Conservation (phyloP, 1,284 basidiomycete genomes). For the Naganishia sp. region DNA sequence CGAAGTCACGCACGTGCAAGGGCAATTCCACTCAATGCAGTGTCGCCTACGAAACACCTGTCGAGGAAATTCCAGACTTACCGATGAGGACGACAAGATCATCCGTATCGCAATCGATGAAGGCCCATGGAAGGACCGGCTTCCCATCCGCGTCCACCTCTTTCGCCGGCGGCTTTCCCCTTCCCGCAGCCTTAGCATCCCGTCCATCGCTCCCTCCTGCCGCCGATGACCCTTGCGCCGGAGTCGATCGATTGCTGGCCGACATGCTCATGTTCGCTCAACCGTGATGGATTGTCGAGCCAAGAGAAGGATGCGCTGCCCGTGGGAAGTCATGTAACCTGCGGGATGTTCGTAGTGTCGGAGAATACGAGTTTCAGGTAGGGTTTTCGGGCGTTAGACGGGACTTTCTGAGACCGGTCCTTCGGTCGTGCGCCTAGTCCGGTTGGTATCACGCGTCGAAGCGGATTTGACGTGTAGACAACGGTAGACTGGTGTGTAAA, state of each 20-base stretch:
- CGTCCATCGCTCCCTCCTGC: background rate
- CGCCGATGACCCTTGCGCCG: background rate
- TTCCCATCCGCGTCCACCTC: conserved; percentile 11
- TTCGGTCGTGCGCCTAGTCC: too few species aligned
- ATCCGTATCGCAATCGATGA: conserved; percentile 70
- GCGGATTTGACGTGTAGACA: too few species aligned
- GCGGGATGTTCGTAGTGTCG: too few species aligned
- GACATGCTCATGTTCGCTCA: background rate
- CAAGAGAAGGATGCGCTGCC: background rate
- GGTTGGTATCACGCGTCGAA: too few species aligned
- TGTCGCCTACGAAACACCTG: too few species aligned
- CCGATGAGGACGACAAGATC: conserved; percentile 81
- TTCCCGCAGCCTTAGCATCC: background rate
- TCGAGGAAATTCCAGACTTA: conserved; percentile 47
- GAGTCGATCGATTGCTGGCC: background rate
- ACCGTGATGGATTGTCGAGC: background rate
- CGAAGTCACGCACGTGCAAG: too few species aligned
- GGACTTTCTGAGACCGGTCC: too few species aligned
- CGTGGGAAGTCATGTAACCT: background rate
- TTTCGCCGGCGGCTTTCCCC: conserved; percentile 1
- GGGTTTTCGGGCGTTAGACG: too few species aligned
- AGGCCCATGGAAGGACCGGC: conserved; percentile 50
- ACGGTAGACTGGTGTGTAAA: too few species aligned
- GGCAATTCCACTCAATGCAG: background rate
- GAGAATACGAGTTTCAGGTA: too few species aligned